Percentiles rank a stretch among this genome's conserved stretches.
phyloP scores from a whole-genome alignment of 2,329 filamentous ascomycete genomes.

The Aspergillus glaucus region DNA sequence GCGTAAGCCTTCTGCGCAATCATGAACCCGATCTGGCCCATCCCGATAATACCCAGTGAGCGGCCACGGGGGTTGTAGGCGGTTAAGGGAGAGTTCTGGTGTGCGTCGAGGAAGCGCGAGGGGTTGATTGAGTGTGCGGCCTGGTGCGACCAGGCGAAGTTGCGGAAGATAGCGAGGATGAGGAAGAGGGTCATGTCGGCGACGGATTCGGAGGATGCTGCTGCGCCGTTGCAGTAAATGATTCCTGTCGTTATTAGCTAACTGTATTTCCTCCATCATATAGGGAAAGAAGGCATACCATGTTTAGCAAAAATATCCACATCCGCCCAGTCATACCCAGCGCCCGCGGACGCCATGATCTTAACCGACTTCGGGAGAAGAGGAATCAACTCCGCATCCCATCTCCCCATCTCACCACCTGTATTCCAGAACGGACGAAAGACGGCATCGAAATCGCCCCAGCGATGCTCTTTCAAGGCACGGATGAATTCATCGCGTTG shows the following conservation, averaged over 20 bases:
- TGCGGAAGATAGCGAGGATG: slow-evolving; percentile 63
- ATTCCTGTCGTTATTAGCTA: slow-evolving; percentile 14
- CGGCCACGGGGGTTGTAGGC: slow-evolving; percentile 60
- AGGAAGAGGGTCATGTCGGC: slow-evolving; percentile 65
- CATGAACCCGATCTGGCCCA: slow-evolving; percentile 60
- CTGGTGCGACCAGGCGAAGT: slow-evolving; percentile 57
- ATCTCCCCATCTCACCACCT: slow-evolving; percentile 59
- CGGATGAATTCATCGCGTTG: slow-evolving; percentile 34
- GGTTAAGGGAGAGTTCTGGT: slow-evolving; percentile 52
- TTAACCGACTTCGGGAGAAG: slow-evolving; percentile 49
- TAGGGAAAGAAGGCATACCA: slow-evolving; percentile 34
- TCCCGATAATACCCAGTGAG: slow-evolving; percentile 60
- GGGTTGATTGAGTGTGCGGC: slow-evolving; percentile 47
- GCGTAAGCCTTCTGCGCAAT: slow-evolving; percentile 54
- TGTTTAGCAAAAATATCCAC: slow-evolving; percentile 54
- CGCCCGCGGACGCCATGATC: slow-evolving; percentile 55
- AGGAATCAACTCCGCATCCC: slow-evolving; percentile 54
- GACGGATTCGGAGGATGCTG: slow-evolving; percentile 65
- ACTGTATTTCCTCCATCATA: slow-evolving; percentile 8
- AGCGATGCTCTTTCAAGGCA: slow-evolving; percentile 36
- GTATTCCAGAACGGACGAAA: slow-evolving; percentile 60
- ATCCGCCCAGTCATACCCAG: slow-evolving; percentile 60
- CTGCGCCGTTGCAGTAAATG: slow-evolving; percentile 64
- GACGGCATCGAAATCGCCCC: slow-evolving; percentile 40
- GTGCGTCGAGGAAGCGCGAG: slow-evolving; percentile 51